Evolutionary conservation across 495 filamentous ascomycete genomes (phyloP).

Genomic region (Parathielavia appendiculata): DNA sequence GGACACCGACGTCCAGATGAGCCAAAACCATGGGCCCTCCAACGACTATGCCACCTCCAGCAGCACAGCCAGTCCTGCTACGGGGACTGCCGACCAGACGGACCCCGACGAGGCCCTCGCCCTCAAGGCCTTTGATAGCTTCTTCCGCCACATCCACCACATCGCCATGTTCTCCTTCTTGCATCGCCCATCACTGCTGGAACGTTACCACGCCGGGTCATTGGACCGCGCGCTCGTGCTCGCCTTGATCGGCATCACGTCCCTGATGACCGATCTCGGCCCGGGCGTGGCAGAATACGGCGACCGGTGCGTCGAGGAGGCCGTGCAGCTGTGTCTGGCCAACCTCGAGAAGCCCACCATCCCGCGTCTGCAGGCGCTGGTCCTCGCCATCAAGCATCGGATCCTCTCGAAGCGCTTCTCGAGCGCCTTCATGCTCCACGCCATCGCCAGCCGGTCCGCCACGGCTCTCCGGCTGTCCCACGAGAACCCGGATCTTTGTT

Average conservation of each 20-base stretch:
- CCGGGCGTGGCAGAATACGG: constrained; percentile 41
- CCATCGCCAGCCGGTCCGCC: constrained; percentile 44
- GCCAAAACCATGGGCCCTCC: constrained; percentile 4
- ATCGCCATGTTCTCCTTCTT: constrained; percentile 48
- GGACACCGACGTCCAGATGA: constrained; percentile 14
- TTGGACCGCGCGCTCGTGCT: constrained; percentile 45
- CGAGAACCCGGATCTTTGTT: constrained; percentile 45
- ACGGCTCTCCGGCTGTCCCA: constrained; percentile 46
- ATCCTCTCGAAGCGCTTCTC: constrained; percentile 43
- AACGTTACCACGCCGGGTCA: constrained; percentile 45
- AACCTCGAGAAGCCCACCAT: constrained; percentile 45
- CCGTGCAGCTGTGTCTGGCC: constrained; percentile 37
- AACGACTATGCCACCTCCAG: constrained; percentile 23
- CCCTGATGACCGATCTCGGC: constrained; percentile 42
- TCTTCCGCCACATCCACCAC: constrained; percentile 49
- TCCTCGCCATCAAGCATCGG: constrained; percentile 46
- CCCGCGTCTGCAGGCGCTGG: constrained; percentile 44
- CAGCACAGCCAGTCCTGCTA: constrained; percentile 24
- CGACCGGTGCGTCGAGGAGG: constrained; percentile 44
- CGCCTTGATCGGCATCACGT: constrained; percentile 45
- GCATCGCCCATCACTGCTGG: constrained; percentile 49
- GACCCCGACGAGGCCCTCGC: constrained; percentile 39
- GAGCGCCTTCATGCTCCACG: constrained; percentile 46
- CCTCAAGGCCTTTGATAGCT: constrained; percentile 42
- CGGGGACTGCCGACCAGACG: constrained; percentile 13